Conservation (phyloP, 164 flowering plant species). For the Berberis thunbergii region DNA sequence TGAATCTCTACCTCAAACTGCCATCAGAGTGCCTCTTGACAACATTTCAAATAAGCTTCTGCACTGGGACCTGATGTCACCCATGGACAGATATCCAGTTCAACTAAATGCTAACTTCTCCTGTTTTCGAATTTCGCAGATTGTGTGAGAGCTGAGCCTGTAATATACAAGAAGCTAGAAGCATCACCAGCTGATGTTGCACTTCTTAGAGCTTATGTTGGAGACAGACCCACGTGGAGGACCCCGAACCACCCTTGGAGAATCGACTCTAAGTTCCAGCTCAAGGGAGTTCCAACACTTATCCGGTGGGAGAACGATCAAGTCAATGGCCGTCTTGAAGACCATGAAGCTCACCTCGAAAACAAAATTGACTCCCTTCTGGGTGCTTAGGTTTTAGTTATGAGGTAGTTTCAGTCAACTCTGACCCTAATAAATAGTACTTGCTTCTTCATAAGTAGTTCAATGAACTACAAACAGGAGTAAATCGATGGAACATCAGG, state of each 20-base stretch:
- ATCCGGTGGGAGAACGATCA: conserved; percentile 67
- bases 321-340: conserved; percentile 75
- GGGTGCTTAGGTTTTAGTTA: no score
- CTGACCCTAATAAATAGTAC: no score
- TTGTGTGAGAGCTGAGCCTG: conserved; percentile 95
- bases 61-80: no score
- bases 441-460: no score
- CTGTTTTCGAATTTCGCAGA: conserved; percentile 28
- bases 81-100: no score
- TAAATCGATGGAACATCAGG: no score
- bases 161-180: conserved; percentile 74
- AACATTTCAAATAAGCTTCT: no score
- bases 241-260: conserved; percentile 79
- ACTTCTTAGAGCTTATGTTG: conserved; percentile 81
- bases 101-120: no score
- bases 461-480: no score
- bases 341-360: conserved; percentile 78
- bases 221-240: conserved; percentile 95
- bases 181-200: conserved; percentile 43
- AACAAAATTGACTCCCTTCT: conserved; percentile 53
- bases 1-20: no score
- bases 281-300: conserved; percentile 87
- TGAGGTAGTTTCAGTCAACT: no score
- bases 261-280: conserved; percentile 63
- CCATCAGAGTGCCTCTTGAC: no score